Percentiles rank a stretch among this genome's conserved stretches.
Conservation (phyloP, 2,329 filamentous ascomycete genomes). For the Clonostachys chloroleuca region DNA sequence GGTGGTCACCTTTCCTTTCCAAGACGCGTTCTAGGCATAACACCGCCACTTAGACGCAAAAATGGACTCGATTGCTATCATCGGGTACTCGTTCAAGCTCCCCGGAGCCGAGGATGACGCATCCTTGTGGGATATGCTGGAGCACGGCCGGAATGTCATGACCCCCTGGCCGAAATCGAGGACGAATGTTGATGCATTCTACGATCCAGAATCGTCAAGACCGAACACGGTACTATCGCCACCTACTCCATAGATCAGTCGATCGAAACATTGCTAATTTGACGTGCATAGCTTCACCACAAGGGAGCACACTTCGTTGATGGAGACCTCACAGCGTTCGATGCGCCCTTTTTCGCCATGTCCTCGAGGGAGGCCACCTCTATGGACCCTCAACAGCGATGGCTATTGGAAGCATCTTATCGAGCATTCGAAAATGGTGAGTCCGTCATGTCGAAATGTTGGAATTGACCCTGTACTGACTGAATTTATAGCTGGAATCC, state of each 20-base stretch:
- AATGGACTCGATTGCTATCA: slow-evolving; percentile 18
- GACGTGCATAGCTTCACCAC: slow-evolving; percentile 10
- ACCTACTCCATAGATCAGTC: too few relatives aligned
- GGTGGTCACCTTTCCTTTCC: too few relatives aligned
- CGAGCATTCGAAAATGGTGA: slow-evolving; percentile 5
- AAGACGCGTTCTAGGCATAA: too few relatives aligned
- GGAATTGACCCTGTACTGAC: background rate
- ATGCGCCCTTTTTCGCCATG: slow-evolving; percentile 12
- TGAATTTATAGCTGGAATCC: background rate
- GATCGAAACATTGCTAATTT: background rate
- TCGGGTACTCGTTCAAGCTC: slow-evolving; percentile 18
- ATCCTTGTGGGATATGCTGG: slow-evolving; percentile 20
- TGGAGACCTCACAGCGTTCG: slow-evolving; percentile 3
- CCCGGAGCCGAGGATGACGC: background rate
- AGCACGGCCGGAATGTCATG: slow-evolving; percentile 19
- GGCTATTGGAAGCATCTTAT: slow-evolving; percentile 6
- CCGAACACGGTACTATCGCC: background rate
- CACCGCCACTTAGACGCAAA: too few relatives aligned
- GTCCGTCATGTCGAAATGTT: background rate
- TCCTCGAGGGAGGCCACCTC: slow-evolving; percentile 9
- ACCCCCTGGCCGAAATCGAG: slow-evolving; percentile 23
- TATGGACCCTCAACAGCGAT: slow-evolving; percentile 16
- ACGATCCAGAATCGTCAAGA: slow-evolving; percentile 3
- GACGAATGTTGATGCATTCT: slow-evolving; percentile 12
- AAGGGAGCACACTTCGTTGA: slow-evolving; percentile 2